These are phyloP conservation scores for Bathelium albidoporum DNA, from an alignment of 495 filamentous ascomycete species.

Conservation along the genomic window DNA sequence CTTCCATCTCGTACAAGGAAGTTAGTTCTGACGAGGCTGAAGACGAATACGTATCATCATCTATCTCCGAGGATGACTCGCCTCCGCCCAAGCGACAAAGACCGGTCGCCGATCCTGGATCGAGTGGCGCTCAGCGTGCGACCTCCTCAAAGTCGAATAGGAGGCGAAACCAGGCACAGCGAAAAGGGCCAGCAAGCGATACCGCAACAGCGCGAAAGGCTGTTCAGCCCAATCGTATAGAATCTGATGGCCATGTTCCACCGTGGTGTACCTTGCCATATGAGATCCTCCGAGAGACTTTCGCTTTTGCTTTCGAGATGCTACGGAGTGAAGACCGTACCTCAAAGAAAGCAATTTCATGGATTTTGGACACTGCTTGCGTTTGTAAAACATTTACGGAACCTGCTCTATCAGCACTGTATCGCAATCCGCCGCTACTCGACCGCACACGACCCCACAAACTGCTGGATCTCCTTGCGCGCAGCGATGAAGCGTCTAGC, in stretches of 20 bases:
- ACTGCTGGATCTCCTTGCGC: conserved; percentile 38
- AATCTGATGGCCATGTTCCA: conserved; percentile 39
- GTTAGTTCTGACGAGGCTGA: neutral
- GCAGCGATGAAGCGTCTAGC: conserved; percentile 24
- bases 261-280: conserved; percentile 63
- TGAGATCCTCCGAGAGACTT: conserved; percentile 59
- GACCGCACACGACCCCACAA: conserved; percentile 42
- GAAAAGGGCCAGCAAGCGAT: neutral
- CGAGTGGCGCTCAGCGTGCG: neutral
- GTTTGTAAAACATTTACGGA: conserved; percentile 58
- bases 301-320: conserved; percentile 51
- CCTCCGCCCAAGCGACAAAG: conserved; percentile 10
- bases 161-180: neutral
- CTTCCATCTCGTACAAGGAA: neutral
- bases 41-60: neutral
- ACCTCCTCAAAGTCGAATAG: neutral
- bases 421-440: conserved; percentile 54
- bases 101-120: conserved; percentile 6
- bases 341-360: conserved; percentile 38
- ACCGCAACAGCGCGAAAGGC: neutral
- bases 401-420: conserved; percentile 65
- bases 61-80: neutral
- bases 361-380: conserved; percentile 50
- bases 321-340: conserved; percentile 41
- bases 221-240: neutral